A percentile compares a stretch with the other conserved stretches of the same genome.
phyloP scores from a whole-genome alignment of 164 flowering plant species.

The Euptelea pleiosperma region DNA sequence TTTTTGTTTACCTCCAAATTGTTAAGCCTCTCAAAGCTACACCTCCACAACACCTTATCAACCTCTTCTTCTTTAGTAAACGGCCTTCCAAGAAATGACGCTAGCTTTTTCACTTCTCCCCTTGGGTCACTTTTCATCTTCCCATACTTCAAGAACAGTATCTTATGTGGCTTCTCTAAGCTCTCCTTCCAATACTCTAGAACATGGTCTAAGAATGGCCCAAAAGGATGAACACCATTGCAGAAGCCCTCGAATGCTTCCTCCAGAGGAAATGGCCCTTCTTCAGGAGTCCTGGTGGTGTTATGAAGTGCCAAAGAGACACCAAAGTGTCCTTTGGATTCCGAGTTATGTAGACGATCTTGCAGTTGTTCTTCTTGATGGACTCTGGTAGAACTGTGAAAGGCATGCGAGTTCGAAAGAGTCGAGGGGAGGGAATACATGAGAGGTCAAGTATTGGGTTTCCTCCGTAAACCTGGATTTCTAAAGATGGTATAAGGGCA shows the following conservation, averaged over 20 bases:
- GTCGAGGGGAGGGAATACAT: slow-evolving; percentile 6
- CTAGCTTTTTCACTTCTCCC: slow-evolving; percentile 25
- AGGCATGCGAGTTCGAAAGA: slow-evolving; percentile 20
- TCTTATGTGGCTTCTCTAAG: slow-evolving; percentile 19
- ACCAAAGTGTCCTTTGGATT: slow-evolving; percentile 22
- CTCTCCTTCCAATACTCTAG: no score
- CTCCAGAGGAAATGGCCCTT: slow-evolving; percentile 14
- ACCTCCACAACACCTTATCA: slow-evolving; percentile 20
- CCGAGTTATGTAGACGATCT: slow-evolving; percentile 18
- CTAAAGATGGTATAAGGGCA: no score
- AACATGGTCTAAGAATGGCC: slow-evolving; percentile 33
- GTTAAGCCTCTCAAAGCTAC: slow-evolving; percentile 34
- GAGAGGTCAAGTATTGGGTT: slow-evolving; percentile 11
- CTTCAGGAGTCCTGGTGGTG: not conserved
- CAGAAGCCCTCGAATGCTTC: slow-evolving; percentile 27
- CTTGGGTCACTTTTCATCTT: no score
- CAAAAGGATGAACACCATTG: slow-evolving; percentile 22
- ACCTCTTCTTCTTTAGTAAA: slow-evolving; percentile 19
- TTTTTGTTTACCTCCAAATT: slow-evolving; percentile 33
- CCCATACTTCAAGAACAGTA: slow-evolving; percentile 32
- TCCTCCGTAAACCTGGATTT: no score
- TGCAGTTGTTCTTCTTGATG: slow-evolving; percentile 13
- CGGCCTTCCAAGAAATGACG: slow-evolving; percentile 25
- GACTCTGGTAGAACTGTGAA: slow-evolving; percentile 8
- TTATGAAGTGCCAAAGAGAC: slow-evolving; percentile 15